Base-by-base conservation (phyloP, 371 early-diverging fungal genomes). In the Coemansia linderi region DNA sequence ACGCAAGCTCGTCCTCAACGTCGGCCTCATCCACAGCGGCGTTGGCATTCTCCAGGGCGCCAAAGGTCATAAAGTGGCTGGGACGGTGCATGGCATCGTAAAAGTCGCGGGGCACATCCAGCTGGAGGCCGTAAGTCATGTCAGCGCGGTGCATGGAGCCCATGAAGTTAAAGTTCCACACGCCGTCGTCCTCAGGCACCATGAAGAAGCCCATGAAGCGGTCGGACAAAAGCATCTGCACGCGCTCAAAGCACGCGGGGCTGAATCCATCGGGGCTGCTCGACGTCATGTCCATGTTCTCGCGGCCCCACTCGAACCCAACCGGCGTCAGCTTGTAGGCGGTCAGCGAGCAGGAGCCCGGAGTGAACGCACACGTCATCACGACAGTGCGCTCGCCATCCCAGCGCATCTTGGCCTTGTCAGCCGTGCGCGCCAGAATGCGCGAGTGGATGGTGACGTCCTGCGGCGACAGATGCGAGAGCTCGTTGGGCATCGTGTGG, bases 161-260 rank as follows among this genome's bases (percentile, higher is more conserved):
- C 95, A 94, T 94, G 75, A 95, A 95, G 82, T 92, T 91, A 81
- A 97, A 98, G 83, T 99, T 98, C 99, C 99, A 99, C 39, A 92
- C 80, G 46, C 93, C 93, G 39, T 69, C 69, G 68, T 78, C 81
- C 24, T 90, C 92, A 1, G 99, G 99, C 1, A 97, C 98, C 96
- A 98, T 93, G 68, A 97, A 99, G 89, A 90, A 95, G 52, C 99
- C 99, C 63, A 93, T 88, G 90, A 95, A 96, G 54, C 93, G 86
- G 80, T 97, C 97, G 19, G 94, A 91, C 61, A 98, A 82, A 48
- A 97, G 80, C 87, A 98, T 93, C 83, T 97, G 98, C 31, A 95
- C 95, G 84, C 92, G 93, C 82, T 98, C 96, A 73, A 92, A 94
- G 75, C 93, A 93, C 6, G 90, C 87, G 7, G 95, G 91, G 39